Evolutionary conservation across 768 basidiomycete genomes (phyloP).

Genomic region (Suillus tomentosus): DNA sequence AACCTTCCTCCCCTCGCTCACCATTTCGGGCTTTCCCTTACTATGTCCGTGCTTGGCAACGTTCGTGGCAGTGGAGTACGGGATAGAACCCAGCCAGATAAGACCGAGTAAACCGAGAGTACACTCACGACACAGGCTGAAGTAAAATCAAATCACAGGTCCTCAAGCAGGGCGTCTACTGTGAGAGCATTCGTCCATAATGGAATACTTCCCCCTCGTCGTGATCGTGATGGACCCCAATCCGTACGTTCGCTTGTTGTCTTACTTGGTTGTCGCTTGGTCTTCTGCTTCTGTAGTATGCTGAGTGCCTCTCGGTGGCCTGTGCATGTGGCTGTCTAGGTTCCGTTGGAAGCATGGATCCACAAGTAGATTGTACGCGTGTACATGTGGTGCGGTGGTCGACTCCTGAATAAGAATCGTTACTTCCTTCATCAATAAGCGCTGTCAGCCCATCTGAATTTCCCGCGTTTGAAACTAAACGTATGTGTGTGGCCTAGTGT

Average conservation of each 20-base stretch:
- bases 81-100: neutral
- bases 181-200: neutral
- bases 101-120: neutral
- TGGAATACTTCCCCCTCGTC: neutral
- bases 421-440: neutral
- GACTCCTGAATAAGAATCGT: neutral
- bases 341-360: neutral
- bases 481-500: neutral
- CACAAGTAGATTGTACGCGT: neutral
- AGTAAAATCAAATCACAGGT: neutral
- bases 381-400: neutral
- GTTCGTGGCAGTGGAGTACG: neutral
- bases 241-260: neutral
- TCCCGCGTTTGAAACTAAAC: neutral
- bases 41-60: conserved; percentile 1
- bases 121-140: neutral
- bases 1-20: neutral
- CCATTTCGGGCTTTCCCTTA: neutral
- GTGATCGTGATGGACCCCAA: neutral
- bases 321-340: neutral
- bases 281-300: neutral
- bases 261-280: neutral
- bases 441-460: neutral
- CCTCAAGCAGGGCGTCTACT: neutral
- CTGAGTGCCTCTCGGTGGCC: neutral